phyloP scores from a whole-genome alignment of 1,139 yeast genomes.

The Starmera stellimalicola region DNA sequence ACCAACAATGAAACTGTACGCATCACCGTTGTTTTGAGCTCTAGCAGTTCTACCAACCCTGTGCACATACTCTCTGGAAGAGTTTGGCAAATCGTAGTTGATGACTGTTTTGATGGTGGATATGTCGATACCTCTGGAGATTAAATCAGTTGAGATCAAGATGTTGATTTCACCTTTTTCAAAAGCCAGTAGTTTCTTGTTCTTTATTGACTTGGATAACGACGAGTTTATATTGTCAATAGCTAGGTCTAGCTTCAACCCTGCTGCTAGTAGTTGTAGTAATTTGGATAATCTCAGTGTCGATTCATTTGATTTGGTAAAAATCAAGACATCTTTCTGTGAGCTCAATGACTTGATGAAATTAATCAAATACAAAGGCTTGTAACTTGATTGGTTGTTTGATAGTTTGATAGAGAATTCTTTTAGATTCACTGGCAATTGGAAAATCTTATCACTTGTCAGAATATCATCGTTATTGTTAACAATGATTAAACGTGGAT shows the following conservation, averaged over 20 bases:
- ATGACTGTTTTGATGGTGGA: slow-evolving; percentile 62
- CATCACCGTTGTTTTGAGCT: slow-evolving; percentile 71
- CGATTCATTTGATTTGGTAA: slow-evolving; percentile 82
- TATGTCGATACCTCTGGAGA: slow-evolving; percentile 91
- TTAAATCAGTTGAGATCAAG: slow-evolving; percentile 81
- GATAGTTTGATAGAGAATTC: slow-evolving; percentile 45
- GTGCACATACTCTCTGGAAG: slow-evolving; percentile 88
- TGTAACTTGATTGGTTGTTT: slow-evolving; percentile 47
- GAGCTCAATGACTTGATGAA: slow-evolving; percentile 27
- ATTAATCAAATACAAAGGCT: slow-evolving; percentile 64
- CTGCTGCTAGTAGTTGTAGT: slow-evolving; percentile 35
- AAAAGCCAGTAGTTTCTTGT: slow-evolving; percentile 47
- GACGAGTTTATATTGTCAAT: slow-evolving; percentile 27
- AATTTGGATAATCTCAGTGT: slow-evolving; percentile 66
- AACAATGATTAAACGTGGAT: slow-evolving; percentile 66
- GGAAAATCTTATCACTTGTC: slow-evolving; percentile 40
- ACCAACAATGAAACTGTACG: slow-evolving; percentile 62
- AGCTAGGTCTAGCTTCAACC: slow-evolving; percentile 15
- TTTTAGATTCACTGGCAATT: slow-evolving; percentile 44
- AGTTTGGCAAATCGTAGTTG: slow-evolving; percentile 84
- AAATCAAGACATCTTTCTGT: slow-evolving; percentile 43
- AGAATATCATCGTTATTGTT: slow-evolving; percentile 38
- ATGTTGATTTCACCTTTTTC: slow-evolving; percentile 39
- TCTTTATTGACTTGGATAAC: slow-evolving; percentile 32
- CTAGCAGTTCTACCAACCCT: slow-evolving; percentile 96